Percentiles rank a stretch among this genome's conserved stretches.
Conservation (phyloP, 2,329 filamentous ascomycete species). For the Venturia aucupariae region DNA sequence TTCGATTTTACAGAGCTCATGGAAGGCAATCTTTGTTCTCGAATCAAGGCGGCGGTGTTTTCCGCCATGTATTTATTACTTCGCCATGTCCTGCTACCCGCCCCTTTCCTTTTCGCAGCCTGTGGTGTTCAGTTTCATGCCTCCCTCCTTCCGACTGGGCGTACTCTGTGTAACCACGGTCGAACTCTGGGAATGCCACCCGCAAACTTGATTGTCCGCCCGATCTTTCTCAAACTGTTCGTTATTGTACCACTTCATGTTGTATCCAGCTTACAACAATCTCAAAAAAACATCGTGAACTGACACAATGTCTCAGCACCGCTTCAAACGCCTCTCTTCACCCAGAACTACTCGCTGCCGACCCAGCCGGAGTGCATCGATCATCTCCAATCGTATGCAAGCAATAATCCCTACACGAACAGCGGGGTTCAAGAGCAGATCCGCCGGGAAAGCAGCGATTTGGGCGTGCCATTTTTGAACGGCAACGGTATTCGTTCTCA, state of each 20-base stretch:
- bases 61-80: conserved; percentile 11
- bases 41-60: background rate
- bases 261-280: conserved; percentile 9
- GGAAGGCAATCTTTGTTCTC: conserved; percentile 16
- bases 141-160: conserved; percentile 7
- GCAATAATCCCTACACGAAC: conserved; percentile 35
- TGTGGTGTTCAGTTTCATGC: conserved; percentile 12
- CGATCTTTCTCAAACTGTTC: conserved; percentile 6
- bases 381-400: conserved; percentile 35
- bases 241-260: conserved; percentile 10
- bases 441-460: conserved; percentile 37
- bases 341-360: conserved; percentile 32
- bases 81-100: conserved; percentile 1
- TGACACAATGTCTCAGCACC: conserved; percentile 12
- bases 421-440: conserved; percentile 37
- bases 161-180: conserved; percentile 11
- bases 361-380: conserved; percentile 39
- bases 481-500: conserved; percentile 2
- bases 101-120: background rate
- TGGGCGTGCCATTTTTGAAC: background rate
- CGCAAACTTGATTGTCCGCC: conserved; percentile 1
- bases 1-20: conserved; percentile 21
- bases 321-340: background rate
- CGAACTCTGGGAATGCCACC: conserved; percentile 6
- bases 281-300: background rate